Percentiles rank a stretch among this genome's conserved stretches.
Evolutionary conservation across 164 flowering plant species (phyloP).

Genomic region (Akebia trifoliata): DNA sequence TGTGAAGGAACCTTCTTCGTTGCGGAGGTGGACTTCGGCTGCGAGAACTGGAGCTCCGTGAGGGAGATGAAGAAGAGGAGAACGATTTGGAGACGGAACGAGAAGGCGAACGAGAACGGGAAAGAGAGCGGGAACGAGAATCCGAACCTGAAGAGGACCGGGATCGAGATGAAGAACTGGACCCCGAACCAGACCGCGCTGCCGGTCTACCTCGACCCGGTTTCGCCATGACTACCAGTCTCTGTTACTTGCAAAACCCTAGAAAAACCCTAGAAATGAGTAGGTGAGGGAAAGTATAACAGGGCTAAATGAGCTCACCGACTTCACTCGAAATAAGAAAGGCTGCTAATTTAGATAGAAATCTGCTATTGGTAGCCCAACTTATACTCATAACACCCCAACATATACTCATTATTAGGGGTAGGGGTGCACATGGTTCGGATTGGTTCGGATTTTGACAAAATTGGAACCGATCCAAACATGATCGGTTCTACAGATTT

Average conservation of each 20-base stretch:
- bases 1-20: conserved; percentile 36
- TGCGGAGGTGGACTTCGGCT: conserved; percentile 60
- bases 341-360: no score
- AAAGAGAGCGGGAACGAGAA: conserved; percentile 34
- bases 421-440: no score
- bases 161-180: conserved; percentile 31
- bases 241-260: not conserved
- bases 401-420: no score
- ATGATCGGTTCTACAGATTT: no score
- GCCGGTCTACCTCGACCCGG: conserved; percentile 38
- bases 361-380: no score
- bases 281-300: not conserved
- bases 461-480: no score
- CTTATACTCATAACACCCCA: no score
- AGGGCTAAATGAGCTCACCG: no score
- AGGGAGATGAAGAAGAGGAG: conserved; percentile 65
- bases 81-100: conserved; percentile 46
- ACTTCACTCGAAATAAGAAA: no score
- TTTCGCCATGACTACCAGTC: conserved; percentile 31
- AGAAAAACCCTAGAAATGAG: conserved; percentile 2
- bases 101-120: conserved; percentile 42
- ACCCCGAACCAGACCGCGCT: conserved; percentile 23
- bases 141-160: conserved; percentile 42
- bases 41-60: conserved; percentile 53
- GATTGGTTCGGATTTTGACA: no score